Base-by-base conservation (phyloP, 78 protist genomes). In the Trichosphaerium sp. region DNA sequence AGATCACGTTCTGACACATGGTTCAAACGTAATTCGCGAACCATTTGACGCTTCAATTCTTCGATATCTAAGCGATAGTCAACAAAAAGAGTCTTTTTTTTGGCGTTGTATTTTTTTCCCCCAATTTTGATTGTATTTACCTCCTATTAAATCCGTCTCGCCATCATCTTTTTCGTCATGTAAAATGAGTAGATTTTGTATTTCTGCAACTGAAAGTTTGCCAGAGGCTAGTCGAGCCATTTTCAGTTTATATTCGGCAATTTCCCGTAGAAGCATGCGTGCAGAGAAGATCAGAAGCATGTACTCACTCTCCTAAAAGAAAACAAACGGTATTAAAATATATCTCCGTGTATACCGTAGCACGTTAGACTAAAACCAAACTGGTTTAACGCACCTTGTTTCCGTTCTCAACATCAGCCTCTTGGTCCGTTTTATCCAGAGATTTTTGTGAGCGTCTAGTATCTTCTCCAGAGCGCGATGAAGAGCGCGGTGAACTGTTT, bases 1-100 rank as follows among this genome's bases (percentile, higher is more conserved):
- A 84, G 72, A 49, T 84, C 89, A 57, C 75, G 73, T 60, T 84
- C 89, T 35, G 74, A 40, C 23, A 69, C 71, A 35, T 70, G 71
- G 37, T 78, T 79, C 65, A 74, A 74, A 37, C 85, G 40, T 12
- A 84, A 78, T 54, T 84, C 85, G 73, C 75, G 38, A 15, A 84
- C 78, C 38, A 84, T n/a, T n/a, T n/a, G 81, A 54, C 68, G 67
- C 52, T 49, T 74, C 18, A 74, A 28, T 55, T 67, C 65, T 74
- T 67, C 75, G 35, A 69, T 74, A 38, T 74, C 62, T 65, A 26
- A 47, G 21, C 51, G 40, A 21, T n/a, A 47, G 51, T 47, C 51
- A 47, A 47, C 40, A 47, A 47, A 21, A 31, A 65, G 31, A 28
- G 29, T 14, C 26, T 26, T 0, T 54, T 1, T 51, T 54, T 40